These are phyloP conservation scores for Colletotrichum sublineola DNA, from an alignment of 2,329 filamentous ascomycete genomes.

Conservation along the genomic window DNA sequence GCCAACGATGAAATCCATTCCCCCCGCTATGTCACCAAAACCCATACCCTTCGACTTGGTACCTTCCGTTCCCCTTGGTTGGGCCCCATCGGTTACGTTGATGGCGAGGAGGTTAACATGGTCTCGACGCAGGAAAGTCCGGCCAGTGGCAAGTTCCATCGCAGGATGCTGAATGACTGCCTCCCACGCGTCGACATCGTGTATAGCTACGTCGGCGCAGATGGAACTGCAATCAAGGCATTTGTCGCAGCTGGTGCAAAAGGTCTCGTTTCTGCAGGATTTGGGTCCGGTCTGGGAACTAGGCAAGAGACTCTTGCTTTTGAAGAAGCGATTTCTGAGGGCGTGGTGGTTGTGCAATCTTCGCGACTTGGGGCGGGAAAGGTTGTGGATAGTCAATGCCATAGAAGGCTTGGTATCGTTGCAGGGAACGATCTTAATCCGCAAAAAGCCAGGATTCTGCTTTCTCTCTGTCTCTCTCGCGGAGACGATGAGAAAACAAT, in stretches of 20 bases:
- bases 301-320: slow-evolving; percentile 10
- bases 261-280: slow-evolving; percentile 21
- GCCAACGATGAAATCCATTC: slow-evolving; percentile 30
- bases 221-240: neutral
- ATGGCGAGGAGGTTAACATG: slow-evolving; percentile 2
- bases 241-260: slow-evolving; percentile 7
- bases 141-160: neutral
- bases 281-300: slow-evolving; percentile 20
- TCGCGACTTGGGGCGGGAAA: slow-evolving; percentile 14
- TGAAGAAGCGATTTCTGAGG: neutral
- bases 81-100: neutral
- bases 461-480: slow-evolving; percentile 13
- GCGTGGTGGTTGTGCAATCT: slow-evolving; percentile 14
- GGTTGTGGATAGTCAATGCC: slow-evolving; percentile 22
- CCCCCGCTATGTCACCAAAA: slow-evolving; percentile 22
- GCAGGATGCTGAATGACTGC: neutral
- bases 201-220: slow-evolving; percentile 20
- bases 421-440: slow-evolving; percentile 17
- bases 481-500: neutral
- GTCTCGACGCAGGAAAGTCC: neutral
- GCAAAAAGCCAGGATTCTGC: slow-evolving; percentile 23
- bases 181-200: slow-evolving; percentile 30
- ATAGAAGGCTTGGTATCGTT: slow-evolving; percentile 3
- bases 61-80: slow-evolving; percentile 22
- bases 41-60: slow-evolving; percentile 25